Evolutionary conservation across 352 stramenopile species (phyloP).

Genomic region (Phytophthora hybrid): DNA sequence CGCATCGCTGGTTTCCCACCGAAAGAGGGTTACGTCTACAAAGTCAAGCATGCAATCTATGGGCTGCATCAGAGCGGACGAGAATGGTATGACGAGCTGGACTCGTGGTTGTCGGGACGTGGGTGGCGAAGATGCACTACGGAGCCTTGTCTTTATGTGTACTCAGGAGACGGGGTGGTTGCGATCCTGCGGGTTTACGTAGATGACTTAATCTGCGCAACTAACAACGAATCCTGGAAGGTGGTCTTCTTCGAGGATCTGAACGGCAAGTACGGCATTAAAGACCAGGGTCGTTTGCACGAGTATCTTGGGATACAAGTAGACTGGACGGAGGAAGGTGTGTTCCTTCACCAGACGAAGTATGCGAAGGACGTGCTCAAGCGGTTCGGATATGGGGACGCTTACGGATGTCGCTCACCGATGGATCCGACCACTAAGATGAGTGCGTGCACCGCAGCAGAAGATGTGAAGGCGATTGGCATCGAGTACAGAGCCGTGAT

Average conservation of each 20-base stretch:
- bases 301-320: not conserved
- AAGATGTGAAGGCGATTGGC: not conserved
- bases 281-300: not conserved
- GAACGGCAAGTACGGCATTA: not conserved
- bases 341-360: not conserved
- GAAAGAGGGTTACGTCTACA: slow-evolving; percentile 14
- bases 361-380: not conserved
- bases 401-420: not conserved
- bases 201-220: not conserved
- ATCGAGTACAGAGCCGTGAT: not conserved
- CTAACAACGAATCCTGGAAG: not conserved
- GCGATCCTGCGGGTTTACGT: not conserved
- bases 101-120: not conserved
- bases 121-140: not conserved
- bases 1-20: slow-evolving; percentile 12
- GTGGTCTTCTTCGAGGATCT: not conserved
- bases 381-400: not conserved
- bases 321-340: not conserved
- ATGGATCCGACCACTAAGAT: not conserved
- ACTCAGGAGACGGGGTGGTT: not conserved
- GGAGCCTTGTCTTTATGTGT: not conserved
- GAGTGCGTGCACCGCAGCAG: not conserved
- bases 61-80: slow-evolving; percentile 5
- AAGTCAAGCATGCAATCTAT: slow-evolving; percentile 8
- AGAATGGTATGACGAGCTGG: slow-evolving; percentile 14